Evolutionary conservation across 2,329 filamentous ascomycete species (phyloP).

Genomic region (Phoma herbarum): DNA sequence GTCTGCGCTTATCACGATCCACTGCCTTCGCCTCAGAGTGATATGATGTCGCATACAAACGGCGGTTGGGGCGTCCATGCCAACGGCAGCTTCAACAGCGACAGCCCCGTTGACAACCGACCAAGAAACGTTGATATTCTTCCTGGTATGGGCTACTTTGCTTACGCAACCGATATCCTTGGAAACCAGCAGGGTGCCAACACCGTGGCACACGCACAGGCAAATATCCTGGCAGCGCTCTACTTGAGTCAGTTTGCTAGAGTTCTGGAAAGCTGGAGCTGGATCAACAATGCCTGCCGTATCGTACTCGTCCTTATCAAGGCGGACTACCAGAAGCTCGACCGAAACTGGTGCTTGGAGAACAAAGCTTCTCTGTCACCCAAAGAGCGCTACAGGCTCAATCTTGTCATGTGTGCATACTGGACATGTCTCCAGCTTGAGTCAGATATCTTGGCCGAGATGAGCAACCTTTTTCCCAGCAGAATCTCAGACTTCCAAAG

Average conservation of each 20-base stretch:
- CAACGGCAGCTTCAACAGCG: slow-evolving; percentile 47
- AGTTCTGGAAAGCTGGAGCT: slow-evolving; percentile 83
- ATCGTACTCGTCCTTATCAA: slow-evolving; percentile 77
- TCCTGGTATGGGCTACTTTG: slow-evolving; percentile 89
- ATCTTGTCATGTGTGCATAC: slow-evolving; percentile 70
- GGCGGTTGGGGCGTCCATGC: slow-evolving; percentile 41
- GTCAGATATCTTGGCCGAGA: slow-evolving; percentile 90
- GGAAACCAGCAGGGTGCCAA: slow-evolving; percentile 81
- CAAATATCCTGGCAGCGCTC: slow-evolving; percentile 81
- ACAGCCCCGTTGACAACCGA: slow-evolving; percentile 33
- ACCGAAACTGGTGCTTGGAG: slow-evolving; percentile 32
- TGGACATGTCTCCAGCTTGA: slow-evolving; percentile 96
- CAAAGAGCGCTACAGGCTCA: slow-evolving; percentile 46
- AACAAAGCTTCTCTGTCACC: slow-evolving; percentile 25
- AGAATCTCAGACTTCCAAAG: slow-evolving; percentile 66
- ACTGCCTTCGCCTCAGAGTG: slow-evolving; percentile 66
- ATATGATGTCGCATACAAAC: slow-evolving; percentile 42
- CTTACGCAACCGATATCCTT: slow-evolving; percentile 84
- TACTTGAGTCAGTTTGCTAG: slow-evolving; percentile 90
- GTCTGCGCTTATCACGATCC: slow-evolving; percentile 69
- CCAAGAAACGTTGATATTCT: slow-evolving; percentile 80
- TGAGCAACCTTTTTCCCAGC: slow-evolving; percentile 68
- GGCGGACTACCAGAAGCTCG: slow-evolving; percentile 57
- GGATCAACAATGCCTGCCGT: slow-evolving; percentile 69
- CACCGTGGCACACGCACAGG: slow-evolving; percentile 84